A percentile compares a stretch with the other conserved stretches of the same genome.
Conservation (phyloP, 805 yeast genomes). For the Jamesozyma piceae region DNA sequence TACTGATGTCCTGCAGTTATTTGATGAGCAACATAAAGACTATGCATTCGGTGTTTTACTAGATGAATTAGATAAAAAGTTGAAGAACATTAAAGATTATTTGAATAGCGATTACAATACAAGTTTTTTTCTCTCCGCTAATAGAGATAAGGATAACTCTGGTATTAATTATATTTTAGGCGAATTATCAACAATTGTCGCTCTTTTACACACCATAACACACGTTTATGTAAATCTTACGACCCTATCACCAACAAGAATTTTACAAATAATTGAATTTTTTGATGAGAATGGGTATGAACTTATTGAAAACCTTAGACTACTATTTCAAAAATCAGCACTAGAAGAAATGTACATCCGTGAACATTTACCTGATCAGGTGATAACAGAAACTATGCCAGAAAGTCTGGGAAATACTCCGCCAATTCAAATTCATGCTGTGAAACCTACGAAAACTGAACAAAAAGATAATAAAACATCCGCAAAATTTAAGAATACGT, state of each 20-base stretch:
- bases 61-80: slow-evolving; percentile 25
- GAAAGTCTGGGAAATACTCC: slow-evolving; percentile 31
- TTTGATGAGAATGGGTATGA: slow-evolving; percentile 31
- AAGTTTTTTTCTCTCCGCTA: slow-evolving; percentile 24
- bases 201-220: slow-evolving; percentile 42
- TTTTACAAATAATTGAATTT: slow-evolving; percentile 22
- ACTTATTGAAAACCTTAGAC: slow-evolving; percentile 35
- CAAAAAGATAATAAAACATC: slow-evolving; percentile 37
- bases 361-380: slow-evolving; percentile 39
- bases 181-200: slow-evolving; percentile 30
- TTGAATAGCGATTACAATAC: slow-evolving; percentile 11
- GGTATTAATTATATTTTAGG: slow-evolving; percentile 13
- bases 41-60: slow-evolving; percentile 36
- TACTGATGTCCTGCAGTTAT: slow-evolving; percentile 44
- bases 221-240: slow-evolving; percentile 50
- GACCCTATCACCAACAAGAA: slow-evolving; percentile 39
- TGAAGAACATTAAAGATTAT: slow-evolving; percentile 27
- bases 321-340: slow-evolving; percentile 41
- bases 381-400: slow-evolving; percentile 33
- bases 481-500: slow-evolving; percentile 54
- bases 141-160: slow-evolving; percentile 7
- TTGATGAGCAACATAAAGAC: slow-evolving; percentile 46
- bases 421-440: slow-evolving; percentile 35
- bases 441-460: slow-evolving; percentile 33
- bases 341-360: slow-evolving; percentile 52